phyloP scores from a whole-genome alignment of 208 protist genomes.

The Zelonia costaricensis region DNA sequence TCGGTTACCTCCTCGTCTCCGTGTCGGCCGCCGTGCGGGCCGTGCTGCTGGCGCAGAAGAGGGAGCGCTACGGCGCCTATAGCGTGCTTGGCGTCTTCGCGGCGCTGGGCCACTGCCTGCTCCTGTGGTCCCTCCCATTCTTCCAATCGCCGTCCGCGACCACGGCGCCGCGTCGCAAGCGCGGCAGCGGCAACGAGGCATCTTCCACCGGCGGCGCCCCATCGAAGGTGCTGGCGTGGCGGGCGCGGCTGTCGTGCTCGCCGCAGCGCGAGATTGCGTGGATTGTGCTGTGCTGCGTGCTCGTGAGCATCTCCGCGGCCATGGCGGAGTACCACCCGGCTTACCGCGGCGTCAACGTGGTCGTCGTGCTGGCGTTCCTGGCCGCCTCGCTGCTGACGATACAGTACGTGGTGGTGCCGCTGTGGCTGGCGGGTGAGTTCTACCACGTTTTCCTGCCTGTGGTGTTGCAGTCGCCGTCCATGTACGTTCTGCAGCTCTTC shows the following conservation, averaged over 20 bases:
- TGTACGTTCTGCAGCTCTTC: conserved; percentile 50
- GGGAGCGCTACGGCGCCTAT: conserved; percentile 57
- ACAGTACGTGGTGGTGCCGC: conserved; percentile 20
- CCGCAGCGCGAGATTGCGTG: conserved; percentile 28
- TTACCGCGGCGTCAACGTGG: conserved; percentile 32
- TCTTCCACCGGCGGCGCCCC: background rate
- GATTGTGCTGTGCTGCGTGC: conserved; percentile 37
- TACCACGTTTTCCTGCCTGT: conserved; percentile 55
- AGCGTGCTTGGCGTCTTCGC: conserved; percentile 53
- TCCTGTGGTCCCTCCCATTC: conserved; percentile 65
- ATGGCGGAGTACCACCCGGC: conserved; percentile 42
- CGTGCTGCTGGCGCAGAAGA: conserved; percentile 25
- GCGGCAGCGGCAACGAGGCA: background rate
- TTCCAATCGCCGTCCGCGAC: conserved; percentile 34
- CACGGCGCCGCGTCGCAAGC: background rate
- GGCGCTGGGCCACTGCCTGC: conserved; percentile 34
- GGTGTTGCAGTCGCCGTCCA: conserved; percentile 18
- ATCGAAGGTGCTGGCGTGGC: conserved; percentile 15
- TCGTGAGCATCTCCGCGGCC: conserved; percentile 37
- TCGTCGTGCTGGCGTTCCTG: conserved; percentile 29
- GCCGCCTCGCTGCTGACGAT: conserved; percentile 22
- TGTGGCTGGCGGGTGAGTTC: conserved; percentile 12
- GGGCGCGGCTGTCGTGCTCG: conserved; percentile 13
- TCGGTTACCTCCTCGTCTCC: conserved; percentile 43
- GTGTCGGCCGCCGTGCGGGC: conserved; percentile 38